phyloP scores from a whole-genome alignment of 345 rosid species.

The Ceriops zippeliana region DNA sequence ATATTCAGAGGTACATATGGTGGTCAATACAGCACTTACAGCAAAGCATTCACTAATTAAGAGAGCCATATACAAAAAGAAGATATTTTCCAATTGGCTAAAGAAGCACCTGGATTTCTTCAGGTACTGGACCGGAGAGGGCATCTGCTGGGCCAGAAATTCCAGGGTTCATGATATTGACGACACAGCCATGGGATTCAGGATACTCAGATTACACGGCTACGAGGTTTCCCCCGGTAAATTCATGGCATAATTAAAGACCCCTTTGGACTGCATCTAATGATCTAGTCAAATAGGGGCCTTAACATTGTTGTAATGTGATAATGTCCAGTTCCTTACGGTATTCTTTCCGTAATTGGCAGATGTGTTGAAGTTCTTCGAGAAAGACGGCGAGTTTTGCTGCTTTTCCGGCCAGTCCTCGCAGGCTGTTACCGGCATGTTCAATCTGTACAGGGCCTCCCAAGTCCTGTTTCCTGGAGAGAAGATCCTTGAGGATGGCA shows the following conservation, averaged over 20 bases:
- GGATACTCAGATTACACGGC: conserved; percentile 70
- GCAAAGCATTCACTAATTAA: too few species aligned
- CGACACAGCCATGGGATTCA: conserved; percentile 94
- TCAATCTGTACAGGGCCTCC: conserved; percentile 78
- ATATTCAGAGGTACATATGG: conserved; percentile 53
- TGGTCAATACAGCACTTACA: not conserved
- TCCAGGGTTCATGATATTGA: conserved; percentile 73
- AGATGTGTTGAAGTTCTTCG: conserved; percentile 76
- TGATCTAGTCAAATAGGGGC: not conserved
- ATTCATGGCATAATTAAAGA: not conserved
- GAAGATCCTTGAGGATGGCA: conserved; percentile 61
- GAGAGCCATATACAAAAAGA: too few species aligned
- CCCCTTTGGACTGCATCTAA: not conserved
- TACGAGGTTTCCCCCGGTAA: conserved; percentile 73
- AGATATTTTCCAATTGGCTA: not conserved
- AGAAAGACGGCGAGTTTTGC: conserved; percentile 65
- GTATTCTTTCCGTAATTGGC: conserved; percentile 1
- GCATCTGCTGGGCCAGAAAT: conserved; percentile 94
- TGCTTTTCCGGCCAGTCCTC: conserved; percentile 82
- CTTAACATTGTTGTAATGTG: not conserved
- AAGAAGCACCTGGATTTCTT: not conserved
- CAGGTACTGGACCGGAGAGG: conserved; percentile 82
- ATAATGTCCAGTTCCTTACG: too few species aligned
- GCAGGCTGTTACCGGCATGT: conserved; percentile 88
- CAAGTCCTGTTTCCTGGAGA: conserved; percentile 71